Evolutionary conservation across 2,329 filamentous ascomycete species (phyloP), one percentile per base, ranked within the genome.

Genomic region (Proliferodiscus dingleyae): DNA sequence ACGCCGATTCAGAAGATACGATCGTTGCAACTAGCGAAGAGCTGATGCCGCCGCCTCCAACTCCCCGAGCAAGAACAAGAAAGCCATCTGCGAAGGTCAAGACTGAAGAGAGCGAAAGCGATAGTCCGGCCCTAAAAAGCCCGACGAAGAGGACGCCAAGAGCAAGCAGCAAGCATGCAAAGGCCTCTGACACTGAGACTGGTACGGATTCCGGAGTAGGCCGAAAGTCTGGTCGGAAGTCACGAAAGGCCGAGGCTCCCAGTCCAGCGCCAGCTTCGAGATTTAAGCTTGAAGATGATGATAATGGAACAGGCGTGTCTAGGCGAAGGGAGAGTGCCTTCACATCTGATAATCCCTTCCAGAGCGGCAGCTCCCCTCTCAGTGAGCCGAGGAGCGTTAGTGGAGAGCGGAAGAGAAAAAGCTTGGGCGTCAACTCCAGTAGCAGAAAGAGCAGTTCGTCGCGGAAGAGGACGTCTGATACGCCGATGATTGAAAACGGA

Each of bases 271-370:
- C 50, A 10, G 32, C 45, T 8, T 77, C 77, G 2, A 69, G 70
- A 46, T 66, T 78, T 34, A 81, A 80, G 59, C 57, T 64, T 2
- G 81, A 86, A 47, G 73, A 75, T 41, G 66, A 71, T 5, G 69
- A 78, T 43, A 69, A 73, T 7, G 52, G 51, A 11, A 23, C 46
- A 29, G 51, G 53, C 21, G 50, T 56, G 4, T 54, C 57, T 6
- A 54, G 55, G 33, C 63, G 60, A 30, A 73, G 76, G 5, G 75
- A 77, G 26, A 85, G 75, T 58, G 83, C 86, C 24, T 97, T 97
- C 66, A 89, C 85, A 1, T 78, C 83, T 56, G 89, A 96, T 43
- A 97, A 97, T 60, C 90, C 91, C 0, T 97, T 97, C 63, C 91
- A 97, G 64, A 87, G 86, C 61, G 85, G 89, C 32, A 86, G 83